A percentile compares a stretch with the other conserved stretches of the same genome.
phyloP scores from a whole-genome alignment of 2,329 filamentous ascomycete species.

The Monilinia aucupariae region DNA sequence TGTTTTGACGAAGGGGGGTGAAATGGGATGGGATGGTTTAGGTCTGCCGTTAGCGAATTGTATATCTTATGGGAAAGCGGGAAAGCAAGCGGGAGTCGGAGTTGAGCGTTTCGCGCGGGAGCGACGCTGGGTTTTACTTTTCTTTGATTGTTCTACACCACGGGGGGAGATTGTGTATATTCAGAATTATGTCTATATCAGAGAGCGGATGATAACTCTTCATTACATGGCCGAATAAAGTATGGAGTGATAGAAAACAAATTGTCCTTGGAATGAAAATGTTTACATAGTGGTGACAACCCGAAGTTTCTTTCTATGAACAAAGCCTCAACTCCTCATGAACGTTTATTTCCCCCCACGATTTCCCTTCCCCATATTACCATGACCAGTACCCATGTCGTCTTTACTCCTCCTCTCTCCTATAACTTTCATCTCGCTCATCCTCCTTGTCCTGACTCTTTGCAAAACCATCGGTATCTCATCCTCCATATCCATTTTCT shows the following conservation, averaged over 20 bases:
- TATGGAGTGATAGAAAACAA: background rate
- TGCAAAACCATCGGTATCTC: constrained; percentile 44
- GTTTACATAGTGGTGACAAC: background rate
- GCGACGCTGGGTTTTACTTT: background rate
- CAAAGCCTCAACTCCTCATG: background rate
- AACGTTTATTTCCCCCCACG: background rate
- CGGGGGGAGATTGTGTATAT: background rate
- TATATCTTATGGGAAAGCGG: background rate
- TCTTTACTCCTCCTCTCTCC: constrained; percentile 25
- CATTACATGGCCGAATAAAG: background rate
- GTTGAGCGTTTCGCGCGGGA: background rate
- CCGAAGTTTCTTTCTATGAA: background rate
- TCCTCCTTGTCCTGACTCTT: constrained; percentile 42
- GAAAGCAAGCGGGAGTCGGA: background rate
- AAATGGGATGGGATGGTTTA: background rate
- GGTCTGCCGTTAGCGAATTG: background rate
- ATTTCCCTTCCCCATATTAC: background rate
- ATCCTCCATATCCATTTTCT: constrained; percentile 34
- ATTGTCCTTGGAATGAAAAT: background rate
- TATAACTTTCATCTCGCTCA: constrained; percentile 29
- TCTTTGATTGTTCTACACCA: background rate
- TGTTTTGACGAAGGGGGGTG: background rate
- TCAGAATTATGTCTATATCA: background rate
- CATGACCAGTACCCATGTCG: constrained; percentile 3
- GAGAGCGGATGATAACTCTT: background rate